Base-by-base conservation (phyloP, 352 stramenopile species). In the Saprolegnia diclina region DNA sequence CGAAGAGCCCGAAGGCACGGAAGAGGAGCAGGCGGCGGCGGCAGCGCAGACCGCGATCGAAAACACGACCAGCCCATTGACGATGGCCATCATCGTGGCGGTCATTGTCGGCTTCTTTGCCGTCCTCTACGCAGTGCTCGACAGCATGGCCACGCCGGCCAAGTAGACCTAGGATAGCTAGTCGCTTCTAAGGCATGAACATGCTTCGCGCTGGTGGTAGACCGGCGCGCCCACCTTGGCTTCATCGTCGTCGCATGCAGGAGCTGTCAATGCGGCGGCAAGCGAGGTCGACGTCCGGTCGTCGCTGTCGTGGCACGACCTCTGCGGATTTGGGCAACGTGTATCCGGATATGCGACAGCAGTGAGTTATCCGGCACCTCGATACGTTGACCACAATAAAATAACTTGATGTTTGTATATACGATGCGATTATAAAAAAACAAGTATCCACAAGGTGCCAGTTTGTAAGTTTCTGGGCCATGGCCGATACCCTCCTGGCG, bases 61-160 rank as follows among this genome's bases (percentile, higher is more conserved):
- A 9, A 65, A 65, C 57, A 65, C 38, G 18, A 65, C 57, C 9
- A 65, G 57, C 11, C 6, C 26, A 9, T 29, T 45, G 57, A 65
- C 57, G 4, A 65, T 65, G 57, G 57, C 57, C 5, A 21, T 65
- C 37, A 54, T 65, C 40, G 22, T 65, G 18, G 57, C 57, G 6
- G 40, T 65, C 57, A 29, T 65, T 24, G 26, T 65, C 26, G 57
- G 32, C 5, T 65, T 65, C 40, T 65, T 65, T 24, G 57, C 37
- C 22, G 57, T 38, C 38, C 10, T 65, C 18, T 65, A 65, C 13
- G 57, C 57, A 14, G 24, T 65, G 38, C 38, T 65, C 35, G 57
- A 65, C 24, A 45, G 14, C 38, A 45, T 45, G 38, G 57, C 57
- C 19, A 53, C 57, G 29, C 19, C 56, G 32, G 32, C 32, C 18